phyloP scores from a whole-genome alignment of 2,329 filamentous ascomycete genomes.

The Colletotrichum sp. region DNA sequence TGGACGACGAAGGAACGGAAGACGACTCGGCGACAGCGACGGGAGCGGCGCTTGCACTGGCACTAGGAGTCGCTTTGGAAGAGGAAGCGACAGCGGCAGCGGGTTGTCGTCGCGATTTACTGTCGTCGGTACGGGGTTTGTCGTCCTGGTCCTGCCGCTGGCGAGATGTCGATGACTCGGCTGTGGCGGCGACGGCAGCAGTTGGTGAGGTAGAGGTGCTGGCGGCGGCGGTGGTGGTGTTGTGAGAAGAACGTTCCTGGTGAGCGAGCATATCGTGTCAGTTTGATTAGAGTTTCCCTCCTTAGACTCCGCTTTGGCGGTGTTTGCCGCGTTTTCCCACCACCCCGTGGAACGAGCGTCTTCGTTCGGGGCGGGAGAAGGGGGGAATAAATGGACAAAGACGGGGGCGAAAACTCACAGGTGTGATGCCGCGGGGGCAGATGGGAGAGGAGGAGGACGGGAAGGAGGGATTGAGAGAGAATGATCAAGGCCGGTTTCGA shows the following conservation, averaged over 20 bases:
- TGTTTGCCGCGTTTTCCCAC: conserved; percentile 18
- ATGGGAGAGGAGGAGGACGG: neutral
- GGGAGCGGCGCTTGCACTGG: neutral
- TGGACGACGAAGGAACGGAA: conserved; percentile 15
- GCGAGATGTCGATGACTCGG: conserved; percentile 10
- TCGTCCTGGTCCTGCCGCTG: conserved; percentile 16
- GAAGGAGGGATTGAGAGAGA: conserved; percentile 1
- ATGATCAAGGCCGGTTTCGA: conserved; percentile 19
- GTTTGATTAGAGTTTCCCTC: conserved; percentile 23
- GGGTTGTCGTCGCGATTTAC: conserved; percentile 3
- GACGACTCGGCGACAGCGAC: conserved; percentile 13
- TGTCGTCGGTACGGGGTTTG: conserved; percentile 1
- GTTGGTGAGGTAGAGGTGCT: neutral
- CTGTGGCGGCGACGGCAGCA: conserved; percentile 2
- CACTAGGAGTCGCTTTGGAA: neutral
- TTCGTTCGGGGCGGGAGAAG: conserved; percentile 6
- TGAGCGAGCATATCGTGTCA: conserved; percentile 23
- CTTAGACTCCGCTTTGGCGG: conserved; percentile 22
- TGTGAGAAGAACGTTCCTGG: conserved; percentile 15
- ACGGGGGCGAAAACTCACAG: conserved; percentile 17
- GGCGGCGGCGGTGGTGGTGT: conserved; percentile 4
- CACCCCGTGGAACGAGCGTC: conserved; percentile 16
- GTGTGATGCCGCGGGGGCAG: conserved; percentile 6
- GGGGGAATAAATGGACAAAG: conserved; percentile 10
- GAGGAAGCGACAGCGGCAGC: neutral